These are phyloP conservation scores for Fallopia convolvulus DNA, from an alignment of 148 eudicot species.

Conservation along the genomic window DNA sequence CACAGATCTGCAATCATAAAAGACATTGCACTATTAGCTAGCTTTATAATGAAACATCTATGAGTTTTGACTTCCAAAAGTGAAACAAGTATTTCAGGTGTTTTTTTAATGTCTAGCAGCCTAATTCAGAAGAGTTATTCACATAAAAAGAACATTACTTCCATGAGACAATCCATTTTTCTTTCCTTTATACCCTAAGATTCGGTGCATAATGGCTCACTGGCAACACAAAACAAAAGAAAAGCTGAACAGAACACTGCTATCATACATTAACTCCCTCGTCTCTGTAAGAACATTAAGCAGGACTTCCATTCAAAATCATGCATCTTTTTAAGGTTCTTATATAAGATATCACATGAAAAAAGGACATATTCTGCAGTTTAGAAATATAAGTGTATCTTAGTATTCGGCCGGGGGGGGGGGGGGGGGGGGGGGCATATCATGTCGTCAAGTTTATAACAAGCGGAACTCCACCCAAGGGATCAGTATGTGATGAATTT, in stretches of 20 bases:
- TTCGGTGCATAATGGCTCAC: not conserved
- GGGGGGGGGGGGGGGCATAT: not conserved
- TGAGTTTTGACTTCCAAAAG: not conserved
- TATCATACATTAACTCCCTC: not conserved
- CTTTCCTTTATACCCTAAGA: not conserved
- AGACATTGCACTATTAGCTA: not conserved
- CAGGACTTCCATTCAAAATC: not conserved
- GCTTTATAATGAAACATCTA: not conserved
- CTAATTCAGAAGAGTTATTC: not conserved
- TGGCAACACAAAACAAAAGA: not conserved
- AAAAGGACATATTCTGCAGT: not conserved
- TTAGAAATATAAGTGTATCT: not conserved
- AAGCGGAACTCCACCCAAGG: not conserved
- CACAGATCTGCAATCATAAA: slow-evolving; percentile 57
- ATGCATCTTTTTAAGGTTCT: too few relatives aligned
- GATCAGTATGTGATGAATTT: not conserved
- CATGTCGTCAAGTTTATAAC: not conserved
- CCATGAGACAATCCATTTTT: not conserved
- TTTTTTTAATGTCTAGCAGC: not conserved
- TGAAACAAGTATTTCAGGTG: not conserved
- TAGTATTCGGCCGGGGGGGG: not conserved
- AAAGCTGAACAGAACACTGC: not conserved
- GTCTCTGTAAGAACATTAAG: not conserved
- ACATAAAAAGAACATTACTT: not conserved
- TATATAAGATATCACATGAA: too few relatives aligned